phyloP scores from a whole-genome alignment of 2,329 filamentous ascomycete species.

The Sporothrix brasiliensis region DNA sequence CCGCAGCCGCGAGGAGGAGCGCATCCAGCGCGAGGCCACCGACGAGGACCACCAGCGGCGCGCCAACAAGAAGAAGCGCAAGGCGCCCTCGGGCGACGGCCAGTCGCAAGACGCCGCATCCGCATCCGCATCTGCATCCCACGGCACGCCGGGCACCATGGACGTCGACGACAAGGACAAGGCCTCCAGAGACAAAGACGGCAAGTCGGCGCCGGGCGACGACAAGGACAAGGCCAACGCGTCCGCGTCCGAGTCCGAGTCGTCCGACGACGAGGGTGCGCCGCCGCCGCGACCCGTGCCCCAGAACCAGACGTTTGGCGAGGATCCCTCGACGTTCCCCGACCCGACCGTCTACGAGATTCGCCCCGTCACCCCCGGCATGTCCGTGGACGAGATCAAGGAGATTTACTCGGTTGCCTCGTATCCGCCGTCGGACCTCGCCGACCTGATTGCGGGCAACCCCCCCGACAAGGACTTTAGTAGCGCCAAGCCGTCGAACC shows the following conservation, averaged over 20 bases:
- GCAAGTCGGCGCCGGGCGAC: conserved; percentile 49
- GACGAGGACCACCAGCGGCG: conserved; percentile 55
- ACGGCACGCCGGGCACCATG: conserved; percentile 48
- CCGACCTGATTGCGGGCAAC: conserved; percentile 82
- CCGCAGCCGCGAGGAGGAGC: conserved; percentile 55
- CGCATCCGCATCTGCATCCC: neutral
- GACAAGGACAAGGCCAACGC: conserved; percentile 61
- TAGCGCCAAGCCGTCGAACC: conserved; percentile 87
- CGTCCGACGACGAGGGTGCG: conserved; percentile 62
- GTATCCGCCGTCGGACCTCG: conserved; percentile 79
- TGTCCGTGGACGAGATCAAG: conserved; percentile 83
- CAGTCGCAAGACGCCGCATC: conserved; percentile 53
- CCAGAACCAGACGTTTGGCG: conserved; percentile 85
- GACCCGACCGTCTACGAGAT: conserved; percentile 97
- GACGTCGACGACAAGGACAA: conserved; percentile 60
- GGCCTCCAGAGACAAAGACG: conserved; percentile 46
- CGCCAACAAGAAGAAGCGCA: conserved; percentile 76
- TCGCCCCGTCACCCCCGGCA: conserved; percentile 69
- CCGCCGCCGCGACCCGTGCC: conserved; percentile 67
- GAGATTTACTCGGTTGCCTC: conserved; percentile 84
- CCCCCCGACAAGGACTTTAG: conserved; percentile 96
- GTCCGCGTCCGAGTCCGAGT: conserved; percentile 50
- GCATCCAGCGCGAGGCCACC: conserved; percentile 52
- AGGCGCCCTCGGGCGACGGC: conserved; percentile 60
- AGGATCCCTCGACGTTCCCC: conserved; percentile 85